Base-by-base conservation (phyloP, 2,329 filamentous ascomycete species). In the Penicillium sp. region DNA sequence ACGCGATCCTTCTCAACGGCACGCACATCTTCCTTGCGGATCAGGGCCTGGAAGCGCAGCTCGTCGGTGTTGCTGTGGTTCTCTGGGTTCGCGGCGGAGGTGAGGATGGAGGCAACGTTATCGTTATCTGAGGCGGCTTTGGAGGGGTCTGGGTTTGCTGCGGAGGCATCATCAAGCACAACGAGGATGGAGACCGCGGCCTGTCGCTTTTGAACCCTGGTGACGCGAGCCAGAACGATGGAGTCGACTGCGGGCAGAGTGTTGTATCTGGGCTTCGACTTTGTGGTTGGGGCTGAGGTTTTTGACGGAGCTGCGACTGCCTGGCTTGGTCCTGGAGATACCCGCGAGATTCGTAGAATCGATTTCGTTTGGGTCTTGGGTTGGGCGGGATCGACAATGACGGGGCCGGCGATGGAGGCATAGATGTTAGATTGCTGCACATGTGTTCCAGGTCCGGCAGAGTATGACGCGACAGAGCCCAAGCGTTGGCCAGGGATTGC, bases 1-100 rank as follows among this genome's bases (percentile, higher is more conserved):
- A 96, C 89, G 60, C 89, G 88, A 68, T 97, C 93, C 74, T 96
- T 95, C 74, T 98, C 93, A 15, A 93, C 95, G 3, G 90, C 89
- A 48, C 93, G 81, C 29, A 98, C 89, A 66, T 98, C 93, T 73
- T 97, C 92, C 55, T 86, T 83, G 15, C 90, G 81, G 52, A 95
- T 90, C 54, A 95, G 75, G 4, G 88, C 90, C 71, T 89, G 86
- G 81, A 91, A 95, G 33, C 73, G 72, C 9, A 75, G 59, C 59
- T 90, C 86, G 44, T 89, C 87, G 59, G 87, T 65, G 44, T 60
- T 74, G 44, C 65, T 68, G 46, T 71, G 68, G 49, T 71, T 72
- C 49, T 71, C 68, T 3, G 67, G 67, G 47, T 72, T 72, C 9
- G 69, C 65, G 28, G 70, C 65, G 1, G 68, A 67, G 24, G 68